These are phyloP conservation scores for Cercophora newfieldiana DNA, from an alignment of 495 filamentous ascomycete species.

Conservation along the genomic window DNA sequence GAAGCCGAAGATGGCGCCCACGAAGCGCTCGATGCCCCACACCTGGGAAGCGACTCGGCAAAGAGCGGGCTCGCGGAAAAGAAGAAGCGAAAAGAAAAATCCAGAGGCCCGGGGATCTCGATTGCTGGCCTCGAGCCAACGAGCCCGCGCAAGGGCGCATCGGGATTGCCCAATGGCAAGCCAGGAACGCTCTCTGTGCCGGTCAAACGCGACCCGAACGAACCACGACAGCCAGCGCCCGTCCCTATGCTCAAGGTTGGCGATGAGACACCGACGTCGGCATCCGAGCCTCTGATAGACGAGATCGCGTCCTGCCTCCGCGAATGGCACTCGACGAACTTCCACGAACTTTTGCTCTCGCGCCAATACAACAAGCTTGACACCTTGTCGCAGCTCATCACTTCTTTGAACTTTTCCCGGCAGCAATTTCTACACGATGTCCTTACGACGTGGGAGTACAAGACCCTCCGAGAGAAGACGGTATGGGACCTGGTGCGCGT, in stretches of 20 bases:
- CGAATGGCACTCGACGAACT: conserved; percentile 96
- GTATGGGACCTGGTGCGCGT: conserved; percentile 94
- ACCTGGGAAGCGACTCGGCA: conserved; percentile 45
- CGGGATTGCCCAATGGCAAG: conserved; percentile 31
- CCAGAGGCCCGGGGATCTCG: conserved; percentile 16
- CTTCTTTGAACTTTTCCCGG: conserved; percentile 75
- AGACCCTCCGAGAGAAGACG: conserved; percentile 71
- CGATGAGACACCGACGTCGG: conserved; percentile 88
- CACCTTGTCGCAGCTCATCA: conserved; percentile 74
- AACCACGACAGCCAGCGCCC: conserved; percentile 80
- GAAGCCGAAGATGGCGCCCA: conserved; percentile 37
- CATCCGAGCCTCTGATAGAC: conserved; percentile 88
- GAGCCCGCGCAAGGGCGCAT: conserved; percentile 21
- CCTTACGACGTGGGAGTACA: conserved; percentile 80
- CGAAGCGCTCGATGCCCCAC: conserved; percentile 28
- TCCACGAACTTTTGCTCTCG: conserved; percentile 87
- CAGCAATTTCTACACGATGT: conserved; percentile 92
- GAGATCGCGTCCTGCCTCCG: conserved; percentile 94
- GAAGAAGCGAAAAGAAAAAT: conserved; percentile 33
- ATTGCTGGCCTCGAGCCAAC: conserved; percentile 11
- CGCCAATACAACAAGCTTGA: conserved; percentile 79
- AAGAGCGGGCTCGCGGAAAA: conserved; percentile 44
- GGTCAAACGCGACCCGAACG: conserved; percentile 54
- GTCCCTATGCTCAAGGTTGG: conserved; percentile 98
- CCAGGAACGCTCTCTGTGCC: conserved; percentile 39